Evolutionary conservation across 768 basidiomycete species (phyloP).

Genomic region (Epithele typhae): DNA sequence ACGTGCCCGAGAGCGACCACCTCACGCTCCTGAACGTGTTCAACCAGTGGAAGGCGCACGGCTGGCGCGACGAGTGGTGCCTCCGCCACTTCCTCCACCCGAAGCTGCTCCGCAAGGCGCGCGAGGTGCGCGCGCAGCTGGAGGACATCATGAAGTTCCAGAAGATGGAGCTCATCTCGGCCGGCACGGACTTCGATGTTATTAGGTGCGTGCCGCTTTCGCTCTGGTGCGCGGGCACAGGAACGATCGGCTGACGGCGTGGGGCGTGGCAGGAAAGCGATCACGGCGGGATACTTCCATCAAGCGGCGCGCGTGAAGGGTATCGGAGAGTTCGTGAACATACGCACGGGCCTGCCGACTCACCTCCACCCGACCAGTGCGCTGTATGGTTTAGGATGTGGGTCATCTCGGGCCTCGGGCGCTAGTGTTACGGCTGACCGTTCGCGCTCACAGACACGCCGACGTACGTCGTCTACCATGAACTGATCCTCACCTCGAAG

Average conservation of each 20-base stretch:
- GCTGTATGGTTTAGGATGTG: conserved; percentile 92
- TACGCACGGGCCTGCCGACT: conserved; percentile 90
- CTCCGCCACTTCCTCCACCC: conserved; percentile 96
- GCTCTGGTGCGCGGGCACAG: too few relatives aligned
- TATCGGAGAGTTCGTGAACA: conserved; percentile 98
- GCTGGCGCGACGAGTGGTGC: conserved; percentile 91
- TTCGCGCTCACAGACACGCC: conserved; percentile 68
- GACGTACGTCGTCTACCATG: conserved; percentile 95
- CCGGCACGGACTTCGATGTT: conserved; percentile 93
- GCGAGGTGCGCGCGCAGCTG: conserved; percentile 92
- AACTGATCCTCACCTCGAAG: conserved; percentile 91
- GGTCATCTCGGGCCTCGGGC: conserved; percentile 28
- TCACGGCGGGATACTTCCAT: conserved; percentile 97
- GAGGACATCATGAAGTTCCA: conserved; percentile 99
- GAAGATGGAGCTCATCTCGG: conserved; percentile 90
- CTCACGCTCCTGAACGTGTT: conserved; percentile 94
- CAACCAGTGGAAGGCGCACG: conserved; percentile 96
- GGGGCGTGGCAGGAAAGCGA: conserved; percentile 69
- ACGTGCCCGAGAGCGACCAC: conserved; percentile 98
- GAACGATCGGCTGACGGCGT: too few relatives aligned
- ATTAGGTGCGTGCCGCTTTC: conserved; percentile 46
- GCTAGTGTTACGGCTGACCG: background rate
- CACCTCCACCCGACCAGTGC: conserved; percentile 97
- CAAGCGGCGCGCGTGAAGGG: conserved; percentile 98
- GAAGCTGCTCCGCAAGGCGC: conserved; percentile 88